A percentile compares a stretch with the other conserved stretches of the same genome.
phyloP scores from a whole-genome alignment of 441 rosid genomes.

The Mallotus japonicus region DNA sequence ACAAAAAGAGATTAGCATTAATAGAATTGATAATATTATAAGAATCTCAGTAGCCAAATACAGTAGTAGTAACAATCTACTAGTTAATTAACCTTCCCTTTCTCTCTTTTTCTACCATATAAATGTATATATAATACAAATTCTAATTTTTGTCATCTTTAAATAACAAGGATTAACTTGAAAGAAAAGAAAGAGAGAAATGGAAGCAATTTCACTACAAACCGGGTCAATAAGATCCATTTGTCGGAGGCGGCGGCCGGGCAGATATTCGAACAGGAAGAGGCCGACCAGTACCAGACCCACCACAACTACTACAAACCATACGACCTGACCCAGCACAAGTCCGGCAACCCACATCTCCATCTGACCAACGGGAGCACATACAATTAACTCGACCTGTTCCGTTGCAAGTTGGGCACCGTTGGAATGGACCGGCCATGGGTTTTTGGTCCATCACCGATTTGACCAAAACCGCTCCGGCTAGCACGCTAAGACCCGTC shows the following conservation, averaged over 20 bases:
- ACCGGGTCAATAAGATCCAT: slow-evolving; percentile 20
- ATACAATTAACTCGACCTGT: slow-evolving; percentile 78
- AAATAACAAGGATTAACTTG: not conserved
- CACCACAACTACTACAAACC: slow-evolving; percentile 85
- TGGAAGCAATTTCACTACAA: not conserved
- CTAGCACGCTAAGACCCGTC: slow-evolving; percentile 80
- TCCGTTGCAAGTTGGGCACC: slow-evolving; percentile 78
- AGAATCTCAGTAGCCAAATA: slow-evolving; percentile 17
- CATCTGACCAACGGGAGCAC: slow-evolving; percentile 90
- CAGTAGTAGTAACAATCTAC: slow-evolving; percentile 13
- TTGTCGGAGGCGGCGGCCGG: slow-evolving; percentile 39
- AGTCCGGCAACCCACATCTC: slow-evolving; percentile 81
- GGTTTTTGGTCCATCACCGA: slow-evolving; percentile 82
- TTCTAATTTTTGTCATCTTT: not conserved
- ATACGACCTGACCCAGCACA: slow-evolving; percentile 89
- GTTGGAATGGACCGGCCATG: slow-evolving; percentile 72
- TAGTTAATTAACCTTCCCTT: slow-evolving; percentile 15
- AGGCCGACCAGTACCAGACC: slow-evolving; percentile 86
- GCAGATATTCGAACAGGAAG: slow-evolving; percentile 69
- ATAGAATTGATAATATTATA: not conserved
- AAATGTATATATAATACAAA: slow-evolving; percentile 4
- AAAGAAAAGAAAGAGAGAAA: not conserved
- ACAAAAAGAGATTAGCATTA: no score
- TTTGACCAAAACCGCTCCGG: slow-evolving; percentile 82
- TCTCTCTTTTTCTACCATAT: slow-evolving; percentile 10